Conservation (phyloP, 768 basidiomycete species). For the Kwoniella pini region DNA sequence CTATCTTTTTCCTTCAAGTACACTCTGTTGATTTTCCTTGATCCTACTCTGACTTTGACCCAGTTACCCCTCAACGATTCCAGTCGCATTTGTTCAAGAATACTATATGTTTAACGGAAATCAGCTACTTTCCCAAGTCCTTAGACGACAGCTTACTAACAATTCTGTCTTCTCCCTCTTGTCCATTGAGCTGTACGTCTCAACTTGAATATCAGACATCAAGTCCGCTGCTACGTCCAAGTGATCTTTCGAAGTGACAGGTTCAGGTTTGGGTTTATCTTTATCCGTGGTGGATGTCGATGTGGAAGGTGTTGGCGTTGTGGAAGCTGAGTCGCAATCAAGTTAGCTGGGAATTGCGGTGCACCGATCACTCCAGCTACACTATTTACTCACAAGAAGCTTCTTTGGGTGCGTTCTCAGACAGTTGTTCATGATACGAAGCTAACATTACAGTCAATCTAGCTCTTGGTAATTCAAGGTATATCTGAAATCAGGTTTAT, state of each 20-base stretch:
- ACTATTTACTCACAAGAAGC: constrained; percentile 47
- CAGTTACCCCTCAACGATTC: constrained; percentile 65
- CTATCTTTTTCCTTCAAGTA: constrained; percentile 87
- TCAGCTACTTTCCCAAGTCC: not conserved
- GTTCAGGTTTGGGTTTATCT: constrained; percentile 44
- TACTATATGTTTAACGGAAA: constrained; percentile 51
- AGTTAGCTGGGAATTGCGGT: not conserved
- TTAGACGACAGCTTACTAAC: constrained; percentile 30
- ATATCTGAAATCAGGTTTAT: constrained; percentile 49
- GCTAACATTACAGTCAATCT: constrained; percentile 87
- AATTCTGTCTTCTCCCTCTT: constrained; percentile 97
- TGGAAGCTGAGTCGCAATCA: constrained; percentile 10
- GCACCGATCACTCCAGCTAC: not conserved
- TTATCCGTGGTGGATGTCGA: constrained; percentile 28
- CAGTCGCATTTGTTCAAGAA: constrained; percentile 95
- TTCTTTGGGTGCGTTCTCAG: constrained; percentile 56
- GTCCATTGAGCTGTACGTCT: constrained; percentile 99
- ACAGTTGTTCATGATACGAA: constrained; percentile 76
- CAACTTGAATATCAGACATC: constrained; percentile 91
- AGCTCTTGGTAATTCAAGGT: constrained; percentile 92
- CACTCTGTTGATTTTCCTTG: constrained; percentile 88
- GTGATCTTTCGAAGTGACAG: constrained; percentile 63
- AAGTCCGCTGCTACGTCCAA: constrained; percentile 86
- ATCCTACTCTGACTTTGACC: constrained; percentile 87
- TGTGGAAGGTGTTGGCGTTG: constrained; percentile 19